Conservation (phyloP, 768 basidiomycete genomes). For the Trametes cingulata region DNA sequence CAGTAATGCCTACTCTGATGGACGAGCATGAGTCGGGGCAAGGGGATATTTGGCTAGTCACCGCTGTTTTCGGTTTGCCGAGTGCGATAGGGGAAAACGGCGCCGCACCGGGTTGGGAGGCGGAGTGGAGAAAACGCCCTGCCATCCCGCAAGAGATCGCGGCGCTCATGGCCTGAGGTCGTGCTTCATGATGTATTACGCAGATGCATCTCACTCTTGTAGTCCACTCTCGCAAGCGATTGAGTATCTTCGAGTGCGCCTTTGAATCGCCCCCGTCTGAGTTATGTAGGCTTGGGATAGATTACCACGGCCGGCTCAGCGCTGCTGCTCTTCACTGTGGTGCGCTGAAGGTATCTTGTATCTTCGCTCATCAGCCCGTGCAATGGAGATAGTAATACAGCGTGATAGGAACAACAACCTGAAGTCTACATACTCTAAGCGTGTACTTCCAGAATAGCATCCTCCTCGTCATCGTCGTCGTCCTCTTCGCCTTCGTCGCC, state of each 20-base stretch:
- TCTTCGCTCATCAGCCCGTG: neutral
- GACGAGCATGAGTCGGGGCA: slow-evolving; percentile 45
- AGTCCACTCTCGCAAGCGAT: neutral
- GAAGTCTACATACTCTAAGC: slow-evolving; percentile 8
- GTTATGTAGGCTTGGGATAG: no score
- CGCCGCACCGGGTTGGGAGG: slow-evolving; percentile 43
- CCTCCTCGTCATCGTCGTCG: slow-evolving; percentile 27
- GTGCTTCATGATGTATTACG: neutral
- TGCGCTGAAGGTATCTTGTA: neutral
- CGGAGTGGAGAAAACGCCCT: slow-evolving; percentile 51
- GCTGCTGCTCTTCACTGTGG: no score
- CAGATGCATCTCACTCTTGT: neutral
- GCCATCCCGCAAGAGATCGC: slow-evolving; percentile 42
- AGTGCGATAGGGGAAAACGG: slow-evolving; percentile 39
- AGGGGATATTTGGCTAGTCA: slow-evolving; percentile 57
- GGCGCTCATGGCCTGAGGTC: neutral
- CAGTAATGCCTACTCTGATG: slow-evolving; percentile 65
- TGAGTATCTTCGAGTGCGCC: no score
- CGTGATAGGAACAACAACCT: slow-evolving; percentile 1
- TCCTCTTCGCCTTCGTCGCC: slow-evolving; percentile 12
- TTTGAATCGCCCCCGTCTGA: no score
- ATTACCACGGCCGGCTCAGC: no score
- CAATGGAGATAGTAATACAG: slow-evolving; percentile 11
- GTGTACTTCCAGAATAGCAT: slow-evolving; percentile 26
- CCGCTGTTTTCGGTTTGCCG: slow-evolving; percentile 66